Base-by-base conservation (phyloP, 2,329 filamentous ascomycete genomes). In the Xylariomycetidae sp. region DNA sequence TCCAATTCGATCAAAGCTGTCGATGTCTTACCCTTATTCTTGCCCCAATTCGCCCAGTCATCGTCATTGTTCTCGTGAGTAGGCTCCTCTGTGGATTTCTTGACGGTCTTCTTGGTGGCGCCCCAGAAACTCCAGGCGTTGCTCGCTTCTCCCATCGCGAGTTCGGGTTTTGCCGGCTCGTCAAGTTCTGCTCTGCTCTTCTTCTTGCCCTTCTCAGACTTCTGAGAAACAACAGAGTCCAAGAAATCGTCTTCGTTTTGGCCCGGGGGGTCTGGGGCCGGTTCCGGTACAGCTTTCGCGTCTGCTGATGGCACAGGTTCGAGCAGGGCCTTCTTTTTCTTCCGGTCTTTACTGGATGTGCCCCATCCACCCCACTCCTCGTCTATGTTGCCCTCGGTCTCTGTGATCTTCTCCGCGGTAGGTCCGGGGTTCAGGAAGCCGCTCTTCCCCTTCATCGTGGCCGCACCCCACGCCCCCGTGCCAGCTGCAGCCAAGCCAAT, bases 51-150 rank as follows among this genome's bases (percentile, higher is more conserved):
- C 10, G 47, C 30, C 48, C 45, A 52, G 13, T 44, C 31, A 7
- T 40, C 42, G 10, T 33, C 19, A n/a, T 33, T 29, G 19, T 38
- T 40, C 12, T 44, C 32, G n/a, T 35, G 13, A 24, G 31, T 23
- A 10, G 33, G 19, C 16, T 45, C 37, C 12, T 48, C 44, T 28
- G 35, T 39, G 4, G 24, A 10, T 29, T 58, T 57, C 47, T 61
- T 61, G 3, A 35, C 61, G 8, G 37, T 51, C 40, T 74, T 75
- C 48, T 74, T 74, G 9, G 64, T 60, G 32, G 67, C 73, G 19
- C 68, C 70, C 64, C 74, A 78, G 29, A 70, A 68, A 38, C 62
- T 68, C 52, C 74, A 75, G 44, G 74, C 73, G 37, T 71, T 71
- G 34, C 35, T 34, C 16, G 34, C 26, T 19, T 73, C 69, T 25